Percentiles rank a stretch among this genome's conserved stretches.
Conservation (phyloP, 2,329 filamentous ascomycete genomes). For the Arthroderma sp. region DNA sequence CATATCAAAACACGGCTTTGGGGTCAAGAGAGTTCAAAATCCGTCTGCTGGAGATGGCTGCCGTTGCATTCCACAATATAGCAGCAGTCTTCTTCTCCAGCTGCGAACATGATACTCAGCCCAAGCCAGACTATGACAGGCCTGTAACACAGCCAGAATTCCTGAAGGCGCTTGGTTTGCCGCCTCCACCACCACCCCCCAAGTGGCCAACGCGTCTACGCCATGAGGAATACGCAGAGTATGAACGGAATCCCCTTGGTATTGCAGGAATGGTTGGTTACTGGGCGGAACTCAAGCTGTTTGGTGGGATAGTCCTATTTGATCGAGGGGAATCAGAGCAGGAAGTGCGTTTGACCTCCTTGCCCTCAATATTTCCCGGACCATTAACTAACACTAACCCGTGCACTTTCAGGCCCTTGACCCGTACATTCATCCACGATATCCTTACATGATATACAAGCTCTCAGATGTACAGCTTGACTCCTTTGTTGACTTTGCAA, state of each 20-base stretch:
- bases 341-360: neutral
- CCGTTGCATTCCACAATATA: constrained; percentile 6
- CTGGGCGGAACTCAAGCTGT: constrained; percentile 19
- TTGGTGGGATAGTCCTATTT: constrained; percentile 21
- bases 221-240: neutral
- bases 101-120: neutral
- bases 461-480: neutral
- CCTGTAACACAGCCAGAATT: neutral
- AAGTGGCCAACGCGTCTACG: neutral
- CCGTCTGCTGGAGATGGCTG: constrained; percentile 8
- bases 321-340: constrained; percentile 10
- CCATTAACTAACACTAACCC: neutral
- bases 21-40: constrained; percentile 1
- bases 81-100: neutral
- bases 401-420: neutral
- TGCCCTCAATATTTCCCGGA: neutral
- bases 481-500: neutral
- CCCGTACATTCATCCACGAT: neutral
- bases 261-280: constrained; percentile 20
- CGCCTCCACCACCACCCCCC: too few species aligned
- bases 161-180: too few species aligned
- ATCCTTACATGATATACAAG: neutral
- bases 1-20: constrained; percentile 6
- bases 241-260: constrained; percentile 17
- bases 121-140: neutral